These are phyloP conservation scores for Stephania yunnanensis DNA, from an alignment of 164 flowering plant species.

Conservation along the genomic window DNA sequence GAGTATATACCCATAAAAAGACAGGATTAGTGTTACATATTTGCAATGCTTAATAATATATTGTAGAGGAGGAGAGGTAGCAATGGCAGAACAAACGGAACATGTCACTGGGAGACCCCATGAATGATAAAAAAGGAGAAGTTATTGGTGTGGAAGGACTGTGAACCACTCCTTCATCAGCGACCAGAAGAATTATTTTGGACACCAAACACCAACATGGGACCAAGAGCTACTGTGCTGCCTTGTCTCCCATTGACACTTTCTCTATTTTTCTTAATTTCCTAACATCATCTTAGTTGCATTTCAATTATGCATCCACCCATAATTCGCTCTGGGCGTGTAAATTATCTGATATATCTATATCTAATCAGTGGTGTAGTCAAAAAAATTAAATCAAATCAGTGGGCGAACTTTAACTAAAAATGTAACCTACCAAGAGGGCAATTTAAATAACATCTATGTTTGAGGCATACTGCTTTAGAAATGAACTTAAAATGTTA, in stretches of 20 bases:
- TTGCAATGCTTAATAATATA: too few species aligned
- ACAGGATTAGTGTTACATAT: too few species aligned
- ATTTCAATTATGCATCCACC: neutral
- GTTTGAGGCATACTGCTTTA: too few species aligned
- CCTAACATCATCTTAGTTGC: neutral
- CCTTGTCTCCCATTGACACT: neutral
- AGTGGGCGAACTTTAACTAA: too few species aligned
- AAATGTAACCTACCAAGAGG: too few species aligned
- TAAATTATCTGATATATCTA: too few species aligned
- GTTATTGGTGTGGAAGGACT: neutral
- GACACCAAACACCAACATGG: neutral
- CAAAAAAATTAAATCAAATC: too few species aligned
- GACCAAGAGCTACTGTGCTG: slow-evolving; percentile 1
- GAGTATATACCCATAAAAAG: too few species aligned
- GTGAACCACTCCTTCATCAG: neutral
- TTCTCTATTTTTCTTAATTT: neutral
- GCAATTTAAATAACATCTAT: too few species aligned
- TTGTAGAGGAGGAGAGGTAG: neutral
- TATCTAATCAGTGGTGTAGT: too few species aligned
- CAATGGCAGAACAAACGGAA: neutral
- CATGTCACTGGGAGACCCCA: neutral
- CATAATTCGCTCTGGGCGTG: neutral
- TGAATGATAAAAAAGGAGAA: neutral
- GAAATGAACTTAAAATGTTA: too few species aligned
- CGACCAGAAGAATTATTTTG: neutral